Conservation (phyloP, 1,139 yeast genomes). For the Spencermartinsiella ligniputridi region DNA sequence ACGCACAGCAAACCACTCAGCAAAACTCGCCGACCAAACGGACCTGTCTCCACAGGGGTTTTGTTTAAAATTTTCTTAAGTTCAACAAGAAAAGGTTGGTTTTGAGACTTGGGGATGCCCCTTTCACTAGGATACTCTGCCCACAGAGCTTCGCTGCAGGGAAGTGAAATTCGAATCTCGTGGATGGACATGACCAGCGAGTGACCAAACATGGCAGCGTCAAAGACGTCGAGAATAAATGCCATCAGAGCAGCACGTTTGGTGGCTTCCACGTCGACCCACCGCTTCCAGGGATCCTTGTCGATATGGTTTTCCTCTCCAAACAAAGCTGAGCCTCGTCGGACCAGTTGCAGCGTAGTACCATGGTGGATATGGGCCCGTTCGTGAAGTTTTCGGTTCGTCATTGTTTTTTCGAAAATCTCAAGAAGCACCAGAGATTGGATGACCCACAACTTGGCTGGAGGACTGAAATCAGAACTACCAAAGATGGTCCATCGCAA, state of each 20-base stretch:
- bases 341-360: constrained; percentile 63
- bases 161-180: constrained; percentile 66
- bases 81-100: constrained; percentile 47
- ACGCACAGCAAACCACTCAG: constrained; percentile 68
- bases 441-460: constrained; percentile 58
- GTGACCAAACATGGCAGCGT: constrained; percentile 79
- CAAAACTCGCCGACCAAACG: constrained; percentile 61
- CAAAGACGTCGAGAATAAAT: constrained; percentile 72
- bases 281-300: constrained; percentile 43
- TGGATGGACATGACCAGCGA: constrained; percentile 62
- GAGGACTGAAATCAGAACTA: constrained; percentile 53
- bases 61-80: constrained; percentile 53
- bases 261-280: constrained; percentile 77
- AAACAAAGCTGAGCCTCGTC: constrained; percentile 62
- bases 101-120: constrained; percentile 23
- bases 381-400: constrained; percentile 52
- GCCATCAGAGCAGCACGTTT: constrained; percentile 77
- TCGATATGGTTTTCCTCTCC: constrained; percentile 25
- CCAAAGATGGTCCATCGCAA: constrained; percentile 58
- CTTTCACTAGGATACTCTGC: constrained; percentile 39
- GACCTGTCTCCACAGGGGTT: constrained; percentile 44
- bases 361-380: constrained; percentile 76
- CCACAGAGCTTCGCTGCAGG: constrained; percentile 80
- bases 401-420: constrained; percentile 60
- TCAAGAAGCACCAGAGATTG: constrained; percentile 62